Base-by-base conservation (phyloP, 1,284 basidiomycete genomes). In the Amylostereum areolatum region DNA sequence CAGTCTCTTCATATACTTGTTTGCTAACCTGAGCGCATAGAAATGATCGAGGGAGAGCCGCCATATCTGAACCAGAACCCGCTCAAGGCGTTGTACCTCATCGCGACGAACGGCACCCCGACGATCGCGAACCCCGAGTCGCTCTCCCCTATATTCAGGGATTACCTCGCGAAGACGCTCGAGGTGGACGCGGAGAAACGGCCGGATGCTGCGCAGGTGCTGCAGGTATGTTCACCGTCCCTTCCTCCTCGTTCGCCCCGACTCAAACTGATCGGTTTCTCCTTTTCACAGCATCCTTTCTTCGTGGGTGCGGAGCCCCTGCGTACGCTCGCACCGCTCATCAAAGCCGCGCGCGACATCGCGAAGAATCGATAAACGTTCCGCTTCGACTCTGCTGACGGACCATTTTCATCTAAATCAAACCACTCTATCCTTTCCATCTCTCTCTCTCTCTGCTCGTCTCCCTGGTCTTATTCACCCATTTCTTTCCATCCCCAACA, bases 21-120 rank as follows among this genome's bases (percentile, higher is more conserved):
- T 47, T 52, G 11, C 51, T 48, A n/a, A 61, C 45, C 12, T 43
- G 29, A 47, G 52, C 30, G 33, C 49, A 28, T 66, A 92, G 95
- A 98, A 75, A 99, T 99, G 96, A 93, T 99, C 59, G 96, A 98
- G 69, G 96, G 97, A 53, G 96, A 99, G 69, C 97, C 96, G 2
- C 96, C 96, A 30, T 98, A 98, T 63, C 78, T 97, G 41, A 96
- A 97, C 68, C 94, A 98, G 72, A 97, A 97, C 71, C 95, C 95
- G 2, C 74, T 98, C 43, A 89, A 96, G 64, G 94, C 93, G 5
- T 73, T 99, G 36, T 99, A 98, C 66, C 80, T 98, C 46, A 99
- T 99, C 61, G 95, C 94, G 4, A 98, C 94, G 24, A 98, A 97
- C 62, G 95, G 96, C n/a, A 98, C 95, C 43, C 96, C 96, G 8